Evolutionary conservation across 768 basidiomycete genomes (phyloP).

Genomic region (Pleurotus sapidus): DNA sequence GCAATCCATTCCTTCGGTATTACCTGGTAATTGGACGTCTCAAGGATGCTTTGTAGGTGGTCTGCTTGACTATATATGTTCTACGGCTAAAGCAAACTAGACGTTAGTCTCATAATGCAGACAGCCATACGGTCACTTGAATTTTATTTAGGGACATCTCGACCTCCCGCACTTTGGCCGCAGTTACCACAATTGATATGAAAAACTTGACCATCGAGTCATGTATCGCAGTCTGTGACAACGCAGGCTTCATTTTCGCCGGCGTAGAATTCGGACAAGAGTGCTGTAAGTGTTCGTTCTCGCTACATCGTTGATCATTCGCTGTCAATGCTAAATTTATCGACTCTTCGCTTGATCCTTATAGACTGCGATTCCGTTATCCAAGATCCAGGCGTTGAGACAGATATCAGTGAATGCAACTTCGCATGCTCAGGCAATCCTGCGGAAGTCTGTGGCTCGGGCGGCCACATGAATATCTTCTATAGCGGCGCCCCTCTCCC

Average conservation of each 20-base stretch:
- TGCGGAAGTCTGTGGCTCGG: conserved; percentile 53
- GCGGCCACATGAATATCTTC: conserved; percentile 49
- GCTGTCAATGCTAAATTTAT: too few relatives aligned
- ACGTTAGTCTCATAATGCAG: not conserved
- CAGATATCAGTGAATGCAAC: conserved; percentile 45
- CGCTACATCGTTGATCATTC: too few relatives aligned
- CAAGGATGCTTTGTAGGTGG: conserved; percentile 47
- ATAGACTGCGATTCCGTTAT: too few relatives aligned
- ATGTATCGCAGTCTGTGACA: conserved; percentile 35
- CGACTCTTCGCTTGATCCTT: too few relatives aligned
- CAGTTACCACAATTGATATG: conserved; percentile 34
- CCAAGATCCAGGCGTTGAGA: conserved; percentile 38
- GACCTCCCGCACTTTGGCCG: conserved; percentile 50
- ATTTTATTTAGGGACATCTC: conserved; percentile 27
- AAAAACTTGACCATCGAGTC: conserved; percentile 50
- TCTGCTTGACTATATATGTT: not conserved
- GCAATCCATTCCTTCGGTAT: conserved; percentile 23
- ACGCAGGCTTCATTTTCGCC: conserved; percentile 45
- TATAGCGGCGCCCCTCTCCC: conserved; percentile 52
- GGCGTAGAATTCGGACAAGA: conserved; percentile 63
- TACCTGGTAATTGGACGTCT: conserved; percentile 43
- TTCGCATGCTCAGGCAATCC: conserved; percentile 53
- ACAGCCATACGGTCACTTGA: not conserved
- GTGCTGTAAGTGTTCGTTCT: conserved; percentile 32
- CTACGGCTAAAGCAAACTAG: not conserved